Conservation (phyloP, 768 basidiomycete genomes). For the Nidularia pulvinata region DNA sequence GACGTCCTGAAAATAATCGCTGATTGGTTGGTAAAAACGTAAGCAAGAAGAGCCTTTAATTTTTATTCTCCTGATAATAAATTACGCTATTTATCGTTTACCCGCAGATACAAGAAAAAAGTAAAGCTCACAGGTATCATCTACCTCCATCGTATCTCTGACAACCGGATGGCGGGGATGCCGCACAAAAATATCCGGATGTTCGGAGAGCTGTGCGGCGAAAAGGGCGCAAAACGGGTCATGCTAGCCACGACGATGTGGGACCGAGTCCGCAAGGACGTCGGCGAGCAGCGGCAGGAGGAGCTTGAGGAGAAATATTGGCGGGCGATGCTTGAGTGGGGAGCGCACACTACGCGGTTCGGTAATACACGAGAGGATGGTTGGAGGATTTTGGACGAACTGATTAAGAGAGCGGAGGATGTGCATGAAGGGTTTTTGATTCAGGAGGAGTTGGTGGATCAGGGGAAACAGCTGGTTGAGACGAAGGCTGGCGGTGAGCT, state of each 20-base stretch:
- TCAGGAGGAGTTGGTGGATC: no score
- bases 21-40: neutral
- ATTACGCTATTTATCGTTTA: neutral
- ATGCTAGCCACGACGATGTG: slow-evolving; percentile 46
- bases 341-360: neutral
- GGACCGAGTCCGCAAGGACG: slow-evolving; percentile 19
- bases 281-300: neutral
- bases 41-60: slow-evolving; percentile 5
- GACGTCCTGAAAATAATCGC: slow-evolving; percentile 7
- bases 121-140: slow-evolving; percentile 25
- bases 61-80: neutral
- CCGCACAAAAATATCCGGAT: slow-evolving; percentile 6
- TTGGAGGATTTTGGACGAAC: neutral
- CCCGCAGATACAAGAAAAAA: neutral
- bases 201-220: slow-evolving; percentile 19
- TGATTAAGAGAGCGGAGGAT: no score
- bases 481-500: no score
- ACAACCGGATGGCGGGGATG: slow-evolving; percentile 19
- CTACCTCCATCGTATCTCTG: slow-evolving; percentile 37
- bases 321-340: neutral
- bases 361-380: neutral
- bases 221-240: slow-evolving; percentile 35
- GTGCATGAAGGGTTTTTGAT: no score
- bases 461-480: no score
- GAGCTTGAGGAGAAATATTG: neutral